These are phyloP conservation scores for Backusella psychrophila DNA, from an alignment of 192 early-diverging fungal species.

Conservation along the genomic window DNA sequence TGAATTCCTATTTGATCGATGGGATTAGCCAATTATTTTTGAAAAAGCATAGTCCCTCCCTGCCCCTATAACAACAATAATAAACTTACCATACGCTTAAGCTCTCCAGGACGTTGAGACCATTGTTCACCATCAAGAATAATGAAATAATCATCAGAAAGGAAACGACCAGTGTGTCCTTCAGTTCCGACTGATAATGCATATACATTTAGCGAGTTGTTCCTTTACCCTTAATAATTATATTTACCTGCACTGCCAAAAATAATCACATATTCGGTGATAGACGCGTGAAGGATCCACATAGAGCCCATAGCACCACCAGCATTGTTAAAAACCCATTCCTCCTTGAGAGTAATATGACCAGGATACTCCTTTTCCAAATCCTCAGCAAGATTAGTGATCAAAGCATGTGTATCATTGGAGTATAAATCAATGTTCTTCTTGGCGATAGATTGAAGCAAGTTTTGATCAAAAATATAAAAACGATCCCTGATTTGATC, in stretches of 20 bases:
- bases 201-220: no score
- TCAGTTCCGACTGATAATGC: conserved; percentile 33
- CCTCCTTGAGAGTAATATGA: conserved; percentile 38
- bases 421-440: conserved; percentile 35
- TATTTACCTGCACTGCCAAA: conserved; percentile 38
- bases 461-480: conserved; percentile 40
- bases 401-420: conserved; percentile 33
- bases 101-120: conserved; percentile 38
- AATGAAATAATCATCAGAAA: conserved; percentile 47
- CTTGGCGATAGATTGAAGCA: conserved; percentile 34
- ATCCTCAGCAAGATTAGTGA: conserved; percentile 33
- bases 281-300: conserved; percentile 44
- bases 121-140: conserved; percentile 47
- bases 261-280: conserved; percentile 48
- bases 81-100: conserved; percentile 33
- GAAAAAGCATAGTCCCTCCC: not conserved
- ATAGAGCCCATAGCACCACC: conserved; percentile 49
- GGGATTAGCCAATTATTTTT: not conserved
- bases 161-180: conserved; percentile 42
- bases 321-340: conserved; percentile 51
- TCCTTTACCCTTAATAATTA: no score
- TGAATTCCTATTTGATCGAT: conserved; percentile 27
- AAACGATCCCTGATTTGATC: conserved; percentile 34
- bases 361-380: conserved; percentile 35
- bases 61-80: not conserved